Base-by-base conservation (phyloP, 2,329 filamentous ascomycete genomes). In the Xylaria sp. region DNA sequence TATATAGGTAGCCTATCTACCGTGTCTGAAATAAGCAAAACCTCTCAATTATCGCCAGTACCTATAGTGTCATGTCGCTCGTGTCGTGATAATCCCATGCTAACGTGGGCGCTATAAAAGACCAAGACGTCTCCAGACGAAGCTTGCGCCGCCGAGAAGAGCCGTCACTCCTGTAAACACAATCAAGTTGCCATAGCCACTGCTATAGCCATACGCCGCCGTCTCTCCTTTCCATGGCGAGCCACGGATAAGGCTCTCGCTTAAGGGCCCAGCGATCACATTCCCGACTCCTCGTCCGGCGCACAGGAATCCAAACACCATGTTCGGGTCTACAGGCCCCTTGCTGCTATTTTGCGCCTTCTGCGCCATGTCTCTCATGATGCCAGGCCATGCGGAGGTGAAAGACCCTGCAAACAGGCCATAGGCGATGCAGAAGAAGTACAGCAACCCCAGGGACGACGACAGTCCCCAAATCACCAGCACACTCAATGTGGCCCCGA, bases 371-470 rank as follows among this genome's bases (percentile, higher is more conserved):
- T 84, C 81, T 47, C 75, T 79, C 84, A 86, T 86, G 71, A 88
- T 82, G 0, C 87, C 87, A 0, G 85, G 83, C 89, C 89, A 92
- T 0, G 88, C 86, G 0, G 86, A 85, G 1, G 86, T 87, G 74
- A 89, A 92, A 0, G 87, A 85, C 0, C 89, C 88, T 0, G 89
- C 89, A 63, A 91, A 92, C 71, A 91, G 82, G 0, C 90, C 90
- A 73, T 89, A 92, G 4, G 85, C 80, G 19, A 90, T 78, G 39
- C 88, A 87, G 76, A 90, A 92, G 7, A 87, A 71, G 27, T 89
- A 85, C 36, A 92, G 76, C 3, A 89, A 78, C 0, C 83, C 82
- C 27, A 89, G 78, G 8, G 80, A 84, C 0, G 82, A 82, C 21
- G 86, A 84, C 30, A 86, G 78, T 0, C 89, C 90, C 90, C 90